phyloP scores from a whole-genome alignment of 2,329 filamentous ascomycete genomes.

The Elsinoe fawcettii region DNA sequence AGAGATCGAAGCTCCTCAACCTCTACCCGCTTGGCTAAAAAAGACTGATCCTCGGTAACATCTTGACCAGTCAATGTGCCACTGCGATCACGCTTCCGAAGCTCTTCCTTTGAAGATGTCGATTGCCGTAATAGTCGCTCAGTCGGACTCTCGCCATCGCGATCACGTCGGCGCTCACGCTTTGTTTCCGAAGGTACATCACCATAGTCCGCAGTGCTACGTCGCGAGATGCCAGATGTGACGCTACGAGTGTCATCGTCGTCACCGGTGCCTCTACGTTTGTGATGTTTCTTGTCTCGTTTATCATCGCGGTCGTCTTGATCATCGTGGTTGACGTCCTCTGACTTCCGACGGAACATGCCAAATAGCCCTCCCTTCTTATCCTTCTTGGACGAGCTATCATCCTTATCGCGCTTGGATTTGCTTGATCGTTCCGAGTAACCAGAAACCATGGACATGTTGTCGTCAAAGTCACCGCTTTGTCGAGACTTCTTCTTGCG shows the following conservation, averaged over 20 bases:
- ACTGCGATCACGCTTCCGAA: constrained; percentile 1
- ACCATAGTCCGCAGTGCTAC: constrained; percentile 22
- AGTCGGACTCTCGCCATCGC: not conserved
- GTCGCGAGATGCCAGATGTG: constrained; percentile 19
- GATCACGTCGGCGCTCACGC: constrained; percentile 12
- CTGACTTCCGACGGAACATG: constrained; percentile 40
- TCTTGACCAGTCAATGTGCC: constrained; percentile 6
- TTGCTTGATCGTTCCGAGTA: constrained; percentile 24
- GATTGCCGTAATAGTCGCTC: constrained; percentile 14
- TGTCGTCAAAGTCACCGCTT: constrained; percentile 35
- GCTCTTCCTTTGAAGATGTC: constrained; percentile 7
- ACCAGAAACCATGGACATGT: constrained; percentile 34
- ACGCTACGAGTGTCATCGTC: constrained; percentile 19
- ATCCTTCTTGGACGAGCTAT: constrained; percentile 33
- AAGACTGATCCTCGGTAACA: constrained; percentile 41
- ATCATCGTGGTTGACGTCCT: constrained; percentile 28
- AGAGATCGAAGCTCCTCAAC: constrained; percentile 44
- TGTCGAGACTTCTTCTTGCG: constrained; percentile 31
- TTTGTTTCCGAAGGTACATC: constrained; percentile 18
- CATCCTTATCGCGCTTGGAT: constrained; percentile 33
- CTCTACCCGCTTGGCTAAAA: constrained; percentile 59
- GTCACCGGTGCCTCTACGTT: constrained; percentile 26
- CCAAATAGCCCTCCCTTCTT: constrained; percentile 40
- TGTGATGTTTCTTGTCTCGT: constrained; percentile 37
- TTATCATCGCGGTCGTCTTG: constrained; percentile 35